Evolutionary conservation across 208 protist species (phyloP), one percentile per base, ranked within the genome.

Genomic region (Leishmania martiniquensis): DNA sequence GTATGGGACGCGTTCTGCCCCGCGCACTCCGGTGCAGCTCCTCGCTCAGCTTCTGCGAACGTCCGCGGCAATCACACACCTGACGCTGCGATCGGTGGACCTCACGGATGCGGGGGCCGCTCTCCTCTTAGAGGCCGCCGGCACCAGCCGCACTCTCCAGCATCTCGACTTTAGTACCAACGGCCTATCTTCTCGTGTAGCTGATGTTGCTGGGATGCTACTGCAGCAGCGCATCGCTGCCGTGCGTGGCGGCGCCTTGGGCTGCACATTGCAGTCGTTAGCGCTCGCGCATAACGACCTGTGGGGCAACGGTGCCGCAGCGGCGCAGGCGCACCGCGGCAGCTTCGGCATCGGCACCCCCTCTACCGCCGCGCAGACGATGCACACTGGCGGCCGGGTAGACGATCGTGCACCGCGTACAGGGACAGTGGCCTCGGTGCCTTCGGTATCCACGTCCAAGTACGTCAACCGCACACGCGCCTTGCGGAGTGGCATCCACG

Each of bases 101-200:
- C 76, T 98, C 9, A 88, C 76, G 2, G 87, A 85, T 69, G 42
- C 44, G 42, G 88, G 83, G 42, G 91, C 92, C 1, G 75, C 92
- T 3, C 75, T 71, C 29, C 71, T 98, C 29, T 78, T 97, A 63
- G 51, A 85, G 39, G 90, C 91, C 7, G 85, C 91, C 5, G 71
- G 78, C 45, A 47, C 85, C 37, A 95, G 90, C 71, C 83, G 49
- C 44, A 87, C 75, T 12, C 77, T 96, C 9, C 76, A 83, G 34
- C 81, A 79, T 52, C 83, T 98, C 13, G 88, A 96, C 87, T 49
- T 98, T 17, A 88, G 85, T 59, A 75, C 91, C 39, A 98, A 98
- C 72, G 55, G 81, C 10, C 87, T 97, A 32, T 83, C 82, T 20
- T 66, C 85, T 4, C 37, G 54, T 10, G 91, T 98, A 13, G 91